A percentile compares a stretch with the other conserved stretches of the same genome.
Conservation (phyloP, 495 filamentous ascomycete genomes). For the Talaromyces borbonicus region DNA sequence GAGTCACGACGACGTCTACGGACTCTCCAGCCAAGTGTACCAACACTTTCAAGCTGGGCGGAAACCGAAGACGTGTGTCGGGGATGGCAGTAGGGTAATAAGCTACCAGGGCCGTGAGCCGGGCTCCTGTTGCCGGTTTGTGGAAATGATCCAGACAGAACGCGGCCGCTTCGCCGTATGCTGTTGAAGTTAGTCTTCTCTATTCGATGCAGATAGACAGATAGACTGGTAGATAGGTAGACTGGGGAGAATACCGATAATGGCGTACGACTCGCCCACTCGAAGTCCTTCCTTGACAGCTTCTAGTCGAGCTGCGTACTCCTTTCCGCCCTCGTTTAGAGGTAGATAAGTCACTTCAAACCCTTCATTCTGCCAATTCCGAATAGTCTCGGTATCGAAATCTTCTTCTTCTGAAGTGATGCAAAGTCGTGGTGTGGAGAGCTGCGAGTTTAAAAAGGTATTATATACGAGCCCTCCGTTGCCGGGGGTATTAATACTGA, state of each 20-base stretch:
- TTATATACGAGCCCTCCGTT: constrained; percentile 34
- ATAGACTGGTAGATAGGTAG: no score
- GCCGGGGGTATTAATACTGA: constrained; percentile 31
- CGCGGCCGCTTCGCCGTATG: constrained; percentile 49
- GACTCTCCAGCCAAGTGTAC: constrained; percentile 45
- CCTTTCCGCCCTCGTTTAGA: constrained; percentile 40
- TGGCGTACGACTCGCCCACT: constrained; percentile 40
- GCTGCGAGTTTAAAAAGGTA: constrained; percentile 18
- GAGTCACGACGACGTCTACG: constrained; percentile 32
- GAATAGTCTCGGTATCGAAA: constrained; percentile 47
- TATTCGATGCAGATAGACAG: no score
- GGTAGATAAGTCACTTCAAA: constrained; percentile 55
- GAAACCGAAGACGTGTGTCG: constrained; percentile 35
- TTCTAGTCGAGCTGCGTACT: constrained; percentile 40
- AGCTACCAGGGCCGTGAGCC: constrained; percentile 43
- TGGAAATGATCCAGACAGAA: constrained; percentile 44
- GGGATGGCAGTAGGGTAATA: constrained; percentile 53
- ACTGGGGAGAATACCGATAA: no score
- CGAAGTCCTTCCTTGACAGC: constrained; percentile 34
- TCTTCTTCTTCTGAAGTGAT: constrained; percentile 52
- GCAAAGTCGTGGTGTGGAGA: constrained; percentile 44
- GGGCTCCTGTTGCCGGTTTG: constrained; percentile 34
- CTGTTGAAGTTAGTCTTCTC: constrained; percentile 21
- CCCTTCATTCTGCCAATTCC: constrained; percentile 56
- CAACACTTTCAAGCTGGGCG: constrained; percentile 36